Base-by-base conservation (phyloP, 78 protist species). In the Chrysochromulina tobinii region DNA sequence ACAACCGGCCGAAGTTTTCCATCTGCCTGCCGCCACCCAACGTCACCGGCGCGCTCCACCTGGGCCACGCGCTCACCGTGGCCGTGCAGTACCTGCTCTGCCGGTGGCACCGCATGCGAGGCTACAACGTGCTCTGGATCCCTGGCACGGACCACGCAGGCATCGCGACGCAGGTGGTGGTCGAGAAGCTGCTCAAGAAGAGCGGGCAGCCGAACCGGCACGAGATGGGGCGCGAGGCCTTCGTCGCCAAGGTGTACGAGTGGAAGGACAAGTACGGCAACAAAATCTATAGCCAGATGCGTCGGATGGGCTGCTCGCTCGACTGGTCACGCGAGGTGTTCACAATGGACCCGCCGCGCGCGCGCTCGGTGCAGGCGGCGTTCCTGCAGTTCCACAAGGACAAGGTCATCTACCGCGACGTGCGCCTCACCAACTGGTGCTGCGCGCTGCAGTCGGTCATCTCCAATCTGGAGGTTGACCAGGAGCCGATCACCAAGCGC, bases 1-100 rank as follows among this genome's bases (percentile, higher is more conserved):
- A 79, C 68, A 69, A 27, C 18, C 94, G 94, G 88, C 89, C 92
- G 53, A 90, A 72, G 81, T 99, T 94, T 66, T 91, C 93, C 15
- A 98, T 99, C 68, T 94, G 93, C 87, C 94, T 98, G 38, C 99
- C 99, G 38, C 99, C 99, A 58, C 99, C 99, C 53, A 99, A 99
- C 94, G 99, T 99, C 84, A 99, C 99, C 14, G 99, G 99, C 38
- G 20, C 95, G 5, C 96, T 99, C 23, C 99, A 99, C 93, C 53
- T 99, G 5, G 99, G 99, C 17, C 99, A 99, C 92, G 99, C 99
- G n/a, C 94, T 99, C 84, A 97, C 98, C 48, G 61, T 86, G 72
- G 48, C 89, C 20, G 61, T 69, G 12, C 87, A 92, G 73, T 96
- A 96, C 75, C 20, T 89, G 20, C 69, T 96, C n/a, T 57, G 90